phyloP scores from a whole-genome alignment of 768 basidiomycete genomes.

The Galerina marginata region DNA sequence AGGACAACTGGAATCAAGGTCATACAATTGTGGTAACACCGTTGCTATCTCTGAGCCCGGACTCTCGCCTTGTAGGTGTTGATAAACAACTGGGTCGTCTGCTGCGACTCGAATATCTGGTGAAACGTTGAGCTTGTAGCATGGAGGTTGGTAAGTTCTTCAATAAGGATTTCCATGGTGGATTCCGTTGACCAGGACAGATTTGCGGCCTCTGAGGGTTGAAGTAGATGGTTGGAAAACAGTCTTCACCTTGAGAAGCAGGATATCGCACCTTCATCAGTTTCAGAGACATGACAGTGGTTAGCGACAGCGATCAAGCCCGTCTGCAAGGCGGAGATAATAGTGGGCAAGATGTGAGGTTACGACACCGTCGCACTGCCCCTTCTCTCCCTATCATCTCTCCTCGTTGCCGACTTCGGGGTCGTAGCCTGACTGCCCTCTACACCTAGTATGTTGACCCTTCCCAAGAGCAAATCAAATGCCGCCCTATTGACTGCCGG shows the following conservation, averaged over 20 bases:
- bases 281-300: constrained; percentile 37
- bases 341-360: constrained; percentile 72
- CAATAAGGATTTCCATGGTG: constrained; percentile 65
- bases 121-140: constrained; percentile 69
- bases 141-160: constrained; percentile 74
- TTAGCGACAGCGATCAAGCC: constrained; percentile 52
- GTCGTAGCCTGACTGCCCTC: constrained; percentile 21
- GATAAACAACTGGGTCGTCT: constrained; percentile 69
- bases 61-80: constrained; percentile 67
- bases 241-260: neutral
- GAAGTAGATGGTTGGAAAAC: constrained; percentile 1
- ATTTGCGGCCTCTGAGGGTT: constrained; percentile 16
- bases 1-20: too few relatives aligned
- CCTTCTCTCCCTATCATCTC: constrained; percentile 28
- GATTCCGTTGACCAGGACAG: constrained; percentile 37
- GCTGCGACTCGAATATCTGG: constrained; percentile 74
- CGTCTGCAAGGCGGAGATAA: constrained; percentile 70
- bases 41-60: too few relatives aligned
- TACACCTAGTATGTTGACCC: neutral
- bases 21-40: too few relatives aligned
- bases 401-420: constrained; percentile 22
- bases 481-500: constrained; percentile 66
- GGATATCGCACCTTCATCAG: constrained; percentile 30
- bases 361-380: constrained; percentile 51
- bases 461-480: constrained; percentile 71